phyloP scores from a whole-genome alignment of 2,329 filamentous ascomycete genomes.

The Ilyonectria sp. region DNA sequence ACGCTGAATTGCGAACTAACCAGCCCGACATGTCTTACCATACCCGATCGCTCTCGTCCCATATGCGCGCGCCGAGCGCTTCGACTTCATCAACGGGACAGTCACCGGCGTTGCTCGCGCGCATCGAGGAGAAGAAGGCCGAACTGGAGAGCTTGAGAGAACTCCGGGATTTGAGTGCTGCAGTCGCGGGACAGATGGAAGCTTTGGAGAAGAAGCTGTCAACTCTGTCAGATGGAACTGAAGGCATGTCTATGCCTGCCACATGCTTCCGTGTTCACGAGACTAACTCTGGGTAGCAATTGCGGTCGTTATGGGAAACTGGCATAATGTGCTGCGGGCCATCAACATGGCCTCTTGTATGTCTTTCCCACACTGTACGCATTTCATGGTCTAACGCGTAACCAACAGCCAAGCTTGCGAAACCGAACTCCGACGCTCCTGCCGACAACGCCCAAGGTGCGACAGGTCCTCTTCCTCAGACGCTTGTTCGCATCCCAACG shows the following conservation, averaged over 20 bases:
- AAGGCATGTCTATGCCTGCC: constrained; percentile 67
- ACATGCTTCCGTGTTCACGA: not conserved
- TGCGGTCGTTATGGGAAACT: constrained; percentile 87
- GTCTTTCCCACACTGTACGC: constrained; percentile 46
- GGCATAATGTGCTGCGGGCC: constrained; percentile 87
- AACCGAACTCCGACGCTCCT: constrained; percentile 62
- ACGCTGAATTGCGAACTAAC: not conserved
- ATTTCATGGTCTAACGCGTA: constrained; percentile 10
- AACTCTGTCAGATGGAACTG: constrained; percentile 85
- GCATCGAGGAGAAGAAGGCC: constrained; percentile 88
- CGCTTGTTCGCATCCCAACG: constrained; percentile 87
- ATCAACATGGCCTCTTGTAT: constrained; percentile 90
- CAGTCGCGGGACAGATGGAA: constrained; percentile 86
- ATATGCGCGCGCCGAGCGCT: constrained; percentile 75
- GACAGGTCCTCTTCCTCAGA: constrained; percentile 78
- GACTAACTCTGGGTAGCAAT: constrained; percentile 71
- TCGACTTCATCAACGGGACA: constrained; percentile 69
- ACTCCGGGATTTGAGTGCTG: constrained; percentile 83
- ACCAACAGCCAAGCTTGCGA: constrained; percentile 76
- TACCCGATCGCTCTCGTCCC: constrained; percentile 72
- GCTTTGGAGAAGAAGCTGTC: constrained; percentile 82
- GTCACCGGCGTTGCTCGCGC: constrained; percentile 79
- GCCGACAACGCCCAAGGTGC: constrained; percentile 58
- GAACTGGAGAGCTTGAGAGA: constrained; percentile 86
- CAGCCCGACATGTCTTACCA: constrained; percentile 67